Percentiles rank a stretch among this genome's conserved stretches.
Evolutionary conservation across 495 filamentous ascomycete genomes (phyloP).

Genomic region (Hyaloscypha bicolor): DNA sequence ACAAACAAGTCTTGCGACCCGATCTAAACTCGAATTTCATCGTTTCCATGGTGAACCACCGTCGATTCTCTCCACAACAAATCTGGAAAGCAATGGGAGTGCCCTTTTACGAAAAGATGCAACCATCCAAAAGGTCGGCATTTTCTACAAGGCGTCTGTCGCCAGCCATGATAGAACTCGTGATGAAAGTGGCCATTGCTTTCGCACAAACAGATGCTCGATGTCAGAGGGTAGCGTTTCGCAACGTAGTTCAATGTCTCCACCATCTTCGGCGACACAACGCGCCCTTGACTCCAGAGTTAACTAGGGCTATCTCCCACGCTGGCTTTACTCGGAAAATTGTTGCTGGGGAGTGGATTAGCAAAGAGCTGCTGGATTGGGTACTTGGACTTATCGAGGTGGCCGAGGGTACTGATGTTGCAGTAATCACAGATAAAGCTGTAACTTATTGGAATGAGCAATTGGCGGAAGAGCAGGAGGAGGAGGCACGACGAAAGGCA

Average conservation of each 20-base stretch:
- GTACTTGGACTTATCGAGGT: conserved; percentile 38
- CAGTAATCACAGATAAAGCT: conserved; percentile 28
- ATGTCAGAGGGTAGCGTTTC: conserved; percentile 40
- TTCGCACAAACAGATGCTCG: conserved; percentile 39
- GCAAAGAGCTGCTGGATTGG: conserved; percentile 41
- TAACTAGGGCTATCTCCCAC: conserved; percentile 41
- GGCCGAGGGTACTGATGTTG: conserved; percentile 36
- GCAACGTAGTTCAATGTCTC: conserved; percentile 42
- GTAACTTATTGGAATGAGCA: conserved; percentile 20
- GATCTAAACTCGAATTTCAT: conserved; percentile 20
- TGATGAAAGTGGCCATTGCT: conserved; percentile 35
- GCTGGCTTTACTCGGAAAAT: conserved; percentile 42
- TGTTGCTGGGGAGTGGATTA: conserved; percentile 36
- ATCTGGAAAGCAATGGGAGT: conserved; percentile 29
- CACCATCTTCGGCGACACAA: conserved; percentile 34
- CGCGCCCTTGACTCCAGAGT: conserved; percentile 26
- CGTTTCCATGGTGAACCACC: conserved; percentile 23
- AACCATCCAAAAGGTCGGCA: conserved; percentile 9
- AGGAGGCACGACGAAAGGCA: background rate
- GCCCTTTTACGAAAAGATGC: conserved; percentile 13
- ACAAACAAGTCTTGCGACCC: background rate
- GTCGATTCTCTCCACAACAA: conserved; percentile 5
- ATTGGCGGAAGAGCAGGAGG: background rate
- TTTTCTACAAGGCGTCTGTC: conserved; percentile 17
- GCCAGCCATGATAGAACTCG: conserved; percentile 27